Evolutionary conservation across 2,329 filamentous ascomycete genomes (phyloP).

Genomic region (Colletotrichum chrysophilum): DNA sequence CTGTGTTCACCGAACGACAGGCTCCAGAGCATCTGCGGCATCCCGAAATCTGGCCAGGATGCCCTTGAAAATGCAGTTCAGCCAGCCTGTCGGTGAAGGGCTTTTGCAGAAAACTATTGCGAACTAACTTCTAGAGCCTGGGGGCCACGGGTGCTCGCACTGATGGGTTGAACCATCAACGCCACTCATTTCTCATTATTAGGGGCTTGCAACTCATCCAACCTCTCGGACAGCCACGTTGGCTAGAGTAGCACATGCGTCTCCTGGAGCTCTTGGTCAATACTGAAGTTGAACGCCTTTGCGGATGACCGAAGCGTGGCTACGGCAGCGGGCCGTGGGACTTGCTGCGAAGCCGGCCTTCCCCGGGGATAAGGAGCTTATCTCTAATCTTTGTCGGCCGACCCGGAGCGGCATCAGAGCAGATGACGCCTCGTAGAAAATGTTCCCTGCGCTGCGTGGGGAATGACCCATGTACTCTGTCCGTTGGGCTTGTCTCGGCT

Average conservation of each 20-base stretch:
- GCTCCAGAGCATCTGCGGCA: not conserved
- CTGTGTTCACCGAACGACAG: not conserved
- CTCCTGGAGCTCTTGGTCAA: not conserved
- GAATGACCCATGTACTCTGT: not conserved
- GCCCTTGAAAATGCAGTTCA: not conserved
- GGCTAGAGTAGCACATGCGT: not conserved
- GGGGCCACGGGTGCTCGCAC: not conserved
- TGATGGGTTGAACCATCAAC: not conserved
- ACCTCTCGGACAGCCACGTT: not conserved
- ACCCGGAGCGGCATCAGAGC: not conserved
- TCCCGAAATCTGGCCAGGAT: not conserved
- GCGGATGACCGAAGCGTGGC: not conserved
- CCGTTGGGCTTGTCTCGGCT: not conserved
- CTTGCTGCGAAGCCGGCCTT: not conserved
- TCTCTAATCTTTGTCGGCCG: not conserved
- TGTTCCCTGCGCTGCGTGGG: not conserved
- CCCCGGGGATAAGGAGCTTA: not conserved
- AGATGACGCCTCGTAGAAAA: not conserved
- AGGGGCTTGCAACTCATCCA: not conserved
- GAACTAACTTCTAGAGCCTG: not conserved
- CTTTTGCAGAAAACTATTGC: not conserved
- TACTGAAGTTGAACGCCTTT: not conserved
- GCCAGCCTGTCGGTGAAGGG: not conserved
- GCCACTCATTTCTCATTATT: slow-evolving; percentile 8
- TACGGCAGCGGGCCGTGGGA: not conserved